Conservation (phyloP, 2,329 filamentous ascomycete genomes). For the Lasiodiplodia sp. region DNA sequence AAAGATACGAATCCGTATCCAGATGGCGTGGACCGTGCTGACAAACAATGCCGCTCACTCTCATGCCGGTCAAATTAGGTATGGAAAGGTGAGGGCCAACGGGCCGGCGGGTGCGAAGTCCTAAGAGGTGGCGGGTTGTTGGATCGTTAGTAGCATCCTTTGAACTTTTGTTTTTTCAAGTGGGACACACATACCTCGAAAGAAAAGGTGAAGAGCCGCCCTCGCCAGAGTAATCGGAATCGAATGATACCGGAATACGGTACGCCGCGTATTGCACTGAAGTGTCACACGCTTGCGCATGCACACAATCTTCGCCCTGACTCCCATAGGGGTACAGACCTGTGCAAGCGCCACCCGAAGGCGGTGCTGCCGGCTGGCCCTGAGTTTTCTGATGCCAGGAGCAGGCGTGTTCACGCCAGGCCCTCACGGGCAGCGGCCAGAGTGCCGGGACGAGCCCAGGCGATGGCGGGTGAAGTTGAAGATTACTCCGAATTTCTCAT, state of each 20-base stretch:
- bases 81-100: background rate
- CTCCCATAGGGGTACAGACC: conserved; percentile 75
- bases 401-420: conserved; percentile 84
- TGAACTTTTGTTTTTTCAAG: conserved; percentile 25
- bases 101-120: background rate
- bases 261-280: conserved; percentile 97
- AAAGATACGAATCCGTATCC: background rate
- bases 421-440: conserved; percentile 79
- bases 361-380: conserved; percentile 57
- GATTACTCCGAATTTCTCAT: conserved; percentile 99
- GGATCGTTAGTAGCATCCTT: conserved; percentile 52
- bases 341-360: conserved; percentile 37
- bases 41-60: background rate
- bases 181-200: conserved; percentile 54
- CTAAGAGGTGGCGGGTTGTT: background rate
- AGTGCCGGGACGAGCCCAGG: conserved; percentile 42
- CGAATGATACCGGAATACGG: conserved; percentile 73
- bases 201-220: conserved; percentile 71
- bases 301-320: conserved; percentile 91
- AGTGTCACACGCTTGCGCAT: conserved; percentile 66
- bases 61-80: background rate
- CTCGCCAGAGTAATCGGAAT: conserved; percentile 92
- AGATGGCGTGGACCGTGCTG: background rate
- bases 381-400: conserved; percentile 91
- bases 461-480: conserved; percentile 67